Evolutionary conservation across 495 filamentous ascomycete genomes (phyloP).

Genomic region (Hypoxylon crocopeplum): DNA sequence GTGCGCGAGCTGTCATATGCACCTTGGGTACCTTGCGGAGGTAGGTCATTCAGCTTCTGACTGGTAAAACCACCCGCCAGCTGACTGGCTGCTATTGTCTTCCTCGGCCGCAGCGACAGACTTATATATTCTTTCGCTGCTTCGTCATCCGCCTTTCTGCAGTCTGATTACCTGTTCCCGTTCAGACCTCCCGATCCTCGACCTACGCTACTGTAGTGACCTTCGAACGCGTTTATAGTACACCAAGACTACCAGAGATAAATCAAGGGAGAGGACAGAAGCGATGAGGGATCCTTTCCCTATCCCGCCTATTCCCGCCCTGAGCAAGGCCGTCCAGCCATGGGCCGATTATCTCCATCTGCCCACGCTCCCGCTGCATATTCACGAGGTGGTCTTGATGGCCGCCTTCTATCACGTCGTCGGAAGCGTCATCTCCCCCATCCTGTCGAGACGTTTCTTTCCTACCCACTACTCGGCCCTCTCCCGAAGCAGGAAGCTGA

Average conservation of each 20-base stretch:
- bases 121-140: no score
- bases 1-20: no score
- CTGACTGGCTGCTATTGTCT: no score
- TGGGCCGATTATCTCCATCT: conserved; percentile 66
- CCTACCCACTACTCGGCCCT: conserved; percentile 74
- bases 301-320: conserved; percentile 60
- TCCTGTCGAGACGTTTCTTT: conserved; percentile 71
- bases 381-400: conserved; percentile 85
- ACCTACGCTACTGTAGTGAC: no score
- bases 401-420: conserved; percentile 79
- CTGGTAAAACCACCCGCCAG: no score
- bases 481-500: conserved; percentile 72
- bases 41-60: no score
- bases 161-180: no score
- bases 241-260: no score
- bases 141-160: no score
- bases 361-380: conserved; percentile 77
- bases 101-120: no score
- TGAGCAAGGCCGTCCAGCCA: conserved; percentile 61
- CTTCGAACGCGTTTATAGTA: no score
- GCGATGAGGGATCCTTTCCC: conserved; percentile 77
- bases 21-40: neutral
- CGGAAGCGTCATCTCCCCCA: conserved; percentile 75
- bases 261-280: neutral
- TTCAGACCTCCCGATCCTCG: no score